Conservation (phyloP, 371 early-diverging fungal species). For the Cokeromyces recurvatus region DNA sequence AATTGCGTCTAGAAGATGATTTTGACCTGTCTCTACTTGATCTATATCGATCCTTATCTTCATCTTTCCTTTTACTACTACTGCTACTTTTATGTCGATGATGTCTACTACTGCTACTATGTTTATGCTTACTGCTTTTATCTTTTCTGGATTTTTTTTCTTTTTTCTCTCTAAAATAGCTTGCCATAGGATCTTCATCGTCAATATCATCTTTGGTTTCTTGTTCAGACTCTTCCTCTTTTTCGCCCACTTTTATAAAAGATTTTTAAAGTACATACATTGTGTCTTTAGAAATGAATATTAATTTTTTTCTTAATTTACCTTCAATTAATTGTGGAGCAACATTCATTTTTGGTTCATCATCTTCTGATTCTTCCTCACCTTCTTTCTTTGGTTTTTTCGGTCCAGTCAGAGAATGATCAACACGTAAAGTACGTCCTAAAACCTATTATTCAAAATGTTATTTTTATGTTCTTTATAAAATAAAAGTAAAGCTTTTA, state of each 20-base stretch:
- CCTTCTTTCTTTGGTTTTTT: conserved; percentile 34
- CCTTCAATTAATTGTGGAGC: conserved; percentile 56
- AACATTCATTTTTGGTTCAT: conserved; percentile 74
- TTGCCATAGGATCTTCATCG: conserved; percentile 82
- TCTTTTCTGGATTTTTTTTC: conserved; percentile 42
- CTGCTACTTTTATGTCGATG: conserved; percentile 19
- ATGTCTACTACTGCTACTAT: conserved; percentile 15
- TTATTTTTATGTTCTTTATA: too few relatives aligned
- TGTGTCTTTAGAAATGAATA: neutral
- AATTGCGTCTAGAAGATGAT: too few relatives aligned
- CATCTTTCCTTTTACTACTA: neutral
- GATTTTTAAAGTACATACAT: neutral
- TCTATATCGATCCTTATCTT: conserved; percentile 1
- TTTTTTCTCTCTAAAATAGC: conserved; percentile 52
- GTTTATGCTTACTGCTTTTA: conserved; percentile 5
- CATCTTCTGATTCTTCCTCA: conserved; percentile 46
- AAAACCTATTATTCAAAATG: conserved; percentile 16
- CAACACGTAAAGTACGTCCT: conserved; percentile 30
- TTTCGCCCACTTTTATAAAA: conserved; percentile 1
- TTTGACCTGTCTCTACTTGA: neutral
- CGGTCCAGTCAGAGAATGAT: conserved; percentile 50
- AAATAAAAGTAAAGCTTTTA: too few relatives aligned
- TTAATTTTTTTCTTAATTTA: conserved; percentile 2
- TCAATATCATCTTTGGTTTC: conserved; percentile 38
- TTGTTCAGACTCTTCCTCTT: conserved; percentile 18